These are phyloP conservation scores for Murraya paniculata DNA, from an alignment of 345 rosid species.

Conservation along the genomic window DNA sequence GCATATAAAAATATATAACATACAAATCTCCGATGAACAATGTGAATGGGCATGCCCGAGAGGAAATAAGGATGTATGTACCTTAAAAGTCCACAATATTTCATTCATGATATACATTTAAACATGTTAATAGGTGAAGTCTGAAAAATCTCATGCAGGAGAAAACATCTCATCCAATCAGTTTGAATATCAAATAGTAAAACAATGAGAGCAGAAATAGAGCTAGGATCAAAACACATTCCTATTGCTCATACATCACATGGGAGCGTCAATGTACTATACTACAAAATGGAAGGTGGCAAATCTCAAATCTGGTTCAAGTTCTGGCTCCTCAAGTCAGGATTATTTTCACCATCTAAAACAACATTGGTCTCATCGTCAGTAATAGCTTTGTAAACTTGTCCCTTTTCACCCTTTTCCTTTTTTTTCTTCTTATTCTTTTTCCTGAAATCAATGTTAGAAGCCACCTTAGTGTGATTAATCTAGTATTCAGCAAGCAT, in stretches of 20 bases:
- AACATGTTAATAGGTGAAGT: background rate
- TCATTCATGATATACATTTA: background rate
- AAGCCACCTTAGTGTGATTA: slow-evolving; percentile 17
- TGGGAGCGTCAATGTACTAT: background rate
- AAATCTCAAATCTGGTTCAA: slow-evolving; percentile 43
- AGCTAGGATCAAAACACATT: background rate
- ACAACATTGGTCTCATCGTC: slow-evolving; percentile 15
- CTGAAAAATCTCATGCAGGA: background rate
- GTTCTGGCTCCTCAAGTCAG: slow-evolving; percentile 31
- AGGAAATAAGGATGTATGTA: background rate
- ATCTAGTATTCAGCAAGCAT: background rate
- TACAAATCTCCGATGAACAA: background rate
- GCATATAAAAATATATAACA: background rate
- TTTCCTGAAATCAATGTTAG: slow-evolving; percentile 38
- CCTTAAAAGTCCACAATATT: background rate
- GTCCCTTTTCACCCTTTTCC: slow-evolving; percentile 31
- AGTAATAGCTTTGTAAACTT: slow-evolving; percentile 23
- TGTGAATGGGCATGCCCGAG: background rate
- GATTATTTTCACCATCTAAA: slow-evolving; percentile 25
- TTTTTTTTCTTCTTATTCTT: slow-evolving; percentile 65
- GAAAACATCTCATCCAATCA: background rate
- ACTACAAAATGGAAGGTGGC: background rate
- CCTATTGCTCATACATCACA: background rate
- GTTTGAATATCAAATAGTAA: background rate
- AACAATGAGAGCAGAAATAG: background rate